Base-by-base conservation (phyloP, 805 yeast genomes). In the Candida krabiensis region DNA sequence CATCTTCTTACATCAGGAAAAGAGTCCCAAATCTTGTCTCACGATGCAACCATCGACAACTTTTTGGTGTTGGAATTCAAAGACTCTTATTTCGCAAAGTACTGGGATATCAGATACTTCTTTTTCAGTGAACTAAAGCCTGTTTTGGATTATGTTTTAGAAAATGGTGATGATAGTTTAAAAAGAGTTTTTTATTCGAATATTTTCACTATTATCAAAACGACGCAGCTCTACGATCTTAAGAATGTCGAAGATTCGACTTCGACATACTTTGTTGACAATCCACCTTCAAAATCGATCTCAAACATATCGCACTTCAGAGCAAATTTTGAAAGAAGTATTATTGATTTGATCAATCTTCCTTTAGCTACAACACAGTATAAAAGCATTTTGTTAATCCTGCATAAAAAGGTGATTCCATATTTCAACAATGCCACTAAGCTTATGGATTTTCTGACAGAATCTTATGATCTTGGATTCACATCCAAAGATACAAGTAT, bases 371-470 rank as follows among this genome's bases (percentile, higher is more conserved):
- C 56, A 3, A 61, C 57, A 2, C 95, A 87, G 57, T 83, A 84
- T 60, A 87, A 86, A 59, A 67, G 82, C 2, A 70, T 83, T 4
- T 66, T 91, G 40, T 64, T 78, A 4, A 72, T 89, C 2, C 58
- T 93, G 50, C 97, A 93, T 61, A 88, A 87, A 57, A 69, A 95
- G 44, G 73, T 93, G 28, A 82, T 91, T 25, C 96, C 97, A 26
- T 76, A 73, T 55, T 75, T 88, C 72, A 72, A 76, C 30, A 81
- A 80, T 47, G 96, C 98, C 5, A 84, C 86, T 29, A 71, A 76
- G 44, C 66, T 93, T 31, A 90, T 93, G 96, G 99, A 91, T 66
- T 93, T 91, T 58, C 69, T 91, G 43, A 88, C 96, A 1, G 95
- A 86, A 44, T 82, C 95, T 3, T 90, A 88, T 56, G 73, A 85